Evolutionary conservation across 306 rosid genomes (phyloP).

Genomic region (Lathyrus tuberosus): DNA sequence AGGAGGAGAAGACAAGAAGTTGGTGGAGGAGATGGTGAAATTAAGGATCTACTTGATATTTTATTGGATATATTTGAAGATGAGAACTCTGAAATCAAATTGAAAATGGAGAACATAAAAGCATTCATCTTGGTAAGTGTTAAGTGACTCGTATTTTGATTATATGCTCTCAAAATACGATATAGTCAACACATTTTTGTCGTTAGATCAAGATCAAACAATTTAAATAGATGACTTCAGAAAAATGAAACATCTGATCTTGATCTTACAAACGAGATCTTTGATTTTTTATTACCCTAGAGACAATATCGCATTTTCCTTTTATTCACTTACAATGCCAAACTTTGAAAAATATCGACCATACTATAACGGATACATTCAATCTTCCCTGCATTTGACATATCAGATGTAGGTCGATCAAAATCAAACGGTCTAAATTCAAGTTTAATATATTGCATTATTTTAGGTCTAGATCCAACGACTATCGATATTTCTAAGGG

Average conservation of each 20-base stretch:
- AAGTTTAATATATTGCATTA: no score
- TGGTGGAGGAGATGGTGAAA: slow-evolving; percentile 37
- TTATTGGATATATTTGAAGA: slow-evolving; percentile 58
- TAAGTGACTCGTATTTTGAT: not conserved
- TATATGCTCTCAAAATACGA: not conserved
- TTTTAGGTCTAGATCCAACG: not conserved
- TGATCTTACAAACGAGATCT: not conserved
- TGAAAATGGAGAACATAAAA: slow-evolving; percentile 64
- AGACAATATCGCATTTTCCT: not conserved
- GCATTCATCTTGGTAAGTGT: slow-evolving; percentile 63
- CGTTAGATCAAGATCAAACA: not conserved
- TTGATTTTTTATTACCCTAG: not conserved
- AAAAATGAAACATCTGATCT: not conserved
- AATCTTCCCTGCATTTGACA: no score
- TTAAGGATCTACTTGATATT: slow-evolving; percentile 63
- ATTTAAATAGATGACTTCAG: not conserved
- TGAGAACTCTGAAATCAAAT: slow-evolving; percentile 45
- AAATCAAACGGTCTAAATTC: no score
- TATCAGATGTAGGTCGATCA: no score
- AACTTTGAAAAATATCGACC: not conserved
- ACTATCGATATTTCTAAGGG: not conserved
- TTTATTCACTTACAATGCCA: not conserved
- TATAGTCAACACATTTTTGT: not conserved
- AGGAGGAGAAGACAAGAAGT: slow-evolving; percentile 42
- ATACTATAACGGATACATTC: no score